phyloP scores from a whole-genome alignment of 805 yeast species.

The Lachancea kluyveri region DNA sequence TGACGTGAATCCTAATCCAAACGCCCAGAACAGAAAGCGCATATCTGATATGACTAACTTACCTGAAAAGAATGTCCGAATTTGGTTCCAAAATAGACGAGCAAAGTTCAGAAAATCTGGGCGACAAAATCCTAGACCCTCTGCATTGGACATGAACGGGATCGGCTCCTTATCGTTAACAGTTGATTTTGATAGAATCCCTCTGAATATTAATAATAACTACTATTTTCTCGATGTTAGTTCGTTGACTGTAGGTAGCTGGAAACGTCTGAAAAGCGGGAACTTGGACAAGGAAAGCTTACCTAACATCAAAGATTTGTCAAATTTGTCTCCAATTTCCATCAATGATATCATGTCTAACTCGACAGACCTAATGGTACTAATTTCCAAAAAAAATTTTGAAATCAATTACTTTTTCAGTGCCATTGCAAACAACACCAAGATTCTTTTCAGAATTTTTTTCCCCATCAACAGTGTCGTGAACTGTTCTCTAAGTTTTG shows the following conservation, averaged over 20 bases:
- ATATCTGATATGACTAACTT: constrained; percentile 69
- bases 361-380: constrained; percentile 63
- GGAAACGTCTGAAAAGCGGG: constrained; percentile 76
- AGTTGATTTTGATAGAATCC: constrained; percentile 35
- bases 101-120: constrained; percentile 60
- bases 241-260: constrained; percentile 67
- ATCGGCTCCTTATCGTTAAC: constrained; percentile 7
- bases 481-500: constrained; percentile 49
- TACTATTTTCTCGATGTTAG: constrained; percentile 64
- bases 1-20: constrained; percentile 67
- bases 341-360: constrained; percentile 56
- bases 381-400: constrained; percentile 60
- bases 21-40: constrained; percentile 60
- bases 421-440: constrained; percentile 61
- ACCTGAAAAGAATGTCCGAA: constrained; percentile 83
- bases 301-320: constrained; percentile 38
- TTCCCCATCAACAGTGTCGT: constrained; percentile 58
- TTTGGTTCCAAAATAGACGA: constrained; percentile 89
- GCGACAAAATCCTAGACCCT: constrained; percentile 37
- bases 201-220: constrained; percentile 54
- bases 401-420: constrained; percentile 76
- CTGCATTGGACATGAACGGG: constrained; percentile 24
- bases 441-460: constrained; percentile 65
- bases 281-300: constrained; percentile 34
- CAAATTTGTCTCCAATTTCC: constrained; percentile 62